Evolutionary conservation across 345 rosid species (phyloP), one percentile per base, ranked within the genome.

Genomic region (Diplotaxis tenuifolia): DNA sequence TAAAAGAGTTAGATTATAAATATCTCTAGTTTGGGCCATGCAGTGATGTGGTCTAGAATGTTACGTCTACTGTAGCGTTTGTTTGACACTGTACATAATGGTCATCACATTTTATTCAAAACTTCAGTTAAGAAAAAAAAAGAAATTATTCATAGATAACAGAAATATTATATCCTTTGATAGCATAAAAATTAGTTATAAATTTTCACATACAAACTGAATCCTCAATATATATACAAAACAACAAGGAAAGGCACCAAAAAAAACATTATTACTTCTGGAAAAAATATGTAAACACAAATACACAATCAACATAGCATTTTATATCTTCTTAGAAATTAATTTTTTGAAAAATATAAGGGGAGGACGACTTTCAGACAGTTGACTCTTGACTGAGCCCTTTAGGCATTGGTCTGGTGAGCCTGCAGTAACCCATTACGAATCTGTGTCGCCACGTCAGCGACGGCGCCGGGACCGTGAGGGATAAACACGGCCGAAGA

Each of bases 371-470:
- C 19, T 10, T 34, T 23, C 4, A 69, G 29, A 68, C 2, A 60
- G 66, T 65, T 27, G 74, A 38, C 69, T 54, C 10, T 68, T 66
- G 74, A 60, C 40, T 5, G 12, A 8, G 54, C 29, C 36, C 14
- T 6, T 42, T 8, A 68, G 5, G 36, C 56, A 31, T 56, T 1
- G 42, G 57, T 47, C 22, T 49, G 34, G 72, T 53, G 31, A 29
- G 78, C 82, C 65, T 81, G 84, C 19, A 78, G 68, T 23, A 81
- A 73, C 1, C 84, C 84, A 28, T 81, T 74, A 5, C 78, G 71
- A 52, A 81, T 78, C 72, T 78, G 80, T 1, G 82, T 31, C 0
- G 84, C 77, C 72, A 78, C 75, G 69, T 75, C 82, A 36, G 70
- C 14, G 2, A 81, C 75, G 14, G 80, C 80, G 62, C 80, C 82